These are phyloP conservation scores for Trypanosoma mega DNA, from an alignment of 208 protist genomes.

Conservation along the genomic window DNA sequence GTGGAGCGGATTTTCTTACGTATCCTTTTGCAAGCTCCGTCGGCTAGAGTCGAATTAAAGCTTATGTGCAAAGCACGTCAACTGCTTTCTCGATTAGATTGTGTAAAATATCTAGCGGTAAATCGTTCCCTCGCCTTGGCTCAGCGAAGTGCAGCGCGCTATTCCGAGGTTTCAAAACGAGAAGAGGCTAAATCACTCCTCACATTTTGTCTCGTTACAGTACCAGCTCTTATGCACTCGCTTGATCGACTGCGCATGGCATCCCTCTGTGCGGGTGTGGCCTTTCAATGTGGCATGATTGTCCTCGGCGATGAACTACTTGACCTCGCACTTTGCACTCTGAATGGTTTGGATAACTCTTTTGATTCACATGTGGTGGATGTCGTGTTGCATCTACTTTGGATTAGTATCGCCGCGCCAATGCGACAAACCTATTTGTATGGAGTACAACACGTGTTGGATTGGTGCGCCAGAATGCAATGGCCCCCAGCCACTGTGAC, in stretches of 20 bases:
- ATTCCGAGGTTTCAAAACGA: not conserved
- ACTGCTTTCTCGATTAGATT: not conserved
- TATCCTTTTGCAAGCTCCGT: not conserved
- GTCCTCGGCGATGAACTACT: not conserved
- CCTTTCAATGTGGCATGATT: constrained; percentile 4
- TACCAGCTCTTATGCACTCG: not conserved
- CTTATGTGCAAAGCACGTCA: constrained; percentile 2
- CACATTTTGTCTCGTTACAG: constrained; percentile 5
- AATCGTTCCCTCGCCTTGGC: not conserved
- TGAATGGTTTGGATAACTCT: not conserved
- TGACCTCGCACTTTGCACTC: not conserved
- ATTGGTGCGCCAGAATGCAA: not conserved
- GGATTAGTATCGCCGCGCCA: not conserved
- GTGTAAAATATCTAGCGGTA: not conserved
- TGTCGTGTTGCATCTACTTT: not conserved
- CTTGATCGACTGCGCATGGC: not conserved
- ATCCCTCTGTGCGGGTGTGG: not conserved
- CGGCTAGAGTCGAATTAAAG: not conserved
- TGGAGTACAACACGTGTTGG: not conserved
- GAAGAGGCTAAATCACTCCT: not conserved
- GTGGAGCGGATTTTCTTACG: not conserved
- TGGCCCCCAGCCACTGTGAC: not conserved
- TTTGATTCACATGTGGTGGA: not conserved
- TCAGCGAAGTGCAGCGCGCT: not conserved
- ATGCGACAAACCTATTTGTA: not conserved